A percentile compares a stretch with the other conserved stretches of the same genome.
Conservation (phyloP, 192 early-diverging fungal genomes). For the Endogone sp. region DNA sequence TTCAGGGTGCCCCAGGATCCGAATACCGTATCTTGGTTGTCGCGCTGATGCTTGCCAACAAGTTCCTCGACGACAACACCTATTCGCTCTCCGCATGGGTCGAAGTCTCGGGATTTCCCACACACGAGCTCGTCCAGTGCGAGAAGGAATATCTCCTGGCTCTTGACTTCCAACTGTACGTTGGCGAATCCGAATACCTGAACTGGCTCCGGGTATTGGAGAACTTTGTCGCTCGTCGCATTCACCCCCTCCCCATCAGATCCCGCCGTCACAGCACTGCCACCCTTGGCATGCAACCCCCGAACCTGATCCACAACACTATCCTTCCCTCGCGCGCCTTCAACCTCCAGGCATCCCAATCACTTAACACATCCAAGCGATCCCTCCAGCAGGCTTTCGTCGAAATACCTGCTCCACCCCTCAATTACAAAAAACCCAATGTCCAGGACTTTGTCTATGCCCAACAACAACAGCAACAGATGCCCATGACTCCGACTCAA, state of each 20-base stretch:
- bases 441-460: not conserved
- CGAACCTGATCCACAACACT: not conserved
- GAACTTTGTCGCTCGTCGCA: not conserved
- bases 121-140: constrained; percentile 76
- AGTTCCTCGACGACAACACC: constrained; percentile 86
- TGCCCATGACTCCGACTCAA: not conserved
- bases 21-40: constrained; percentile 82
- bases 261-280: not conserved
- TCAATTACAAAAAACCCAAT: not conserved
- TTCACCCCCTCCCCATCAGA: not conserved
- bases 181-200: constrained; percentile 65
- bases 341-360: not conserved
- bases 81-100: constrained; percentile 73
- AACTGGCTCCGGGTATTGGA: constrained; percentile 43
- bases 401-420: not conserved
- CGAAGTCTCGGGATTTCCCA: constrained; percentile 75
- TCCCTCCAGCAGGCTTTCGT: not conserved
- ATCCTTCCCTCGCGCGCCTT: not conserved
- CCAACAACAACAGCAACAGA: not conserved
- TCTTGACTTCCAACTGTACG: constrained; percentile 71
- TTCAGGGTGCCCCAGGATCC: constrained; percentile 62
- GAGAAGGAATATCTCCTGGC: constrained; percentile 82
- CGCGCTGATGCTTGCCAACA: constrained; percentile 84
- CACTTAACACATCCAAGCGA: not conserved
- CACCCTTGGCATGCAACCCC: not conserved